These are phyloP conservation scores for Candida endomychidarum DNA, from an alignment of 805 yeast species.

Conservation along the genomic window DNA sequence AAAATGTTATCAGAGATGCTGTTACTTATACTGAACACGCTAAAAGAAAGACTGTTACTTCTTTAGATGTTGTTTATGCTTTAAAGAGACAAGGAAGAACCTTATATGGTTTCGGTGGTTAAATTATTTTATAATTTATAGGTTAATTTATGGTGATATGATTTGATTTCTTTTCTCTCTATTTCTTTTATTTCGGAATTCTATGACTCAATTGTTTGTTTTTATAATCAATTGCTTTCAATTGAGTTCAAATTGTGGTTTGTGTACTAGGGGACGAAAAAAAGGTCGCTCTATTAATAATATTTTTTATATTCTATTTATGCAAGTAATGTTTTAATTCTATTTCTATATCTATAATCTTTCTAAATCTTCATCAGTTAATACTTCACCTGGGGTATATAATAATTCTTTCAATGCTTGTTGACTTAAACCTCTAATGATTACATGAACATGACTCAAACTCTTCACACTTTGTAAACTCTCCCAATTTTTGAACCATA, in stretches of 20 bases:
- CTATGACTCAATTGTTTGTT: background rate
- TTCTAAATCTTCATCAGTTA: slow-evolving; percentile 15
- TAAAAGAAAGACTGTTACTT: slow-evolving; percentile 99
- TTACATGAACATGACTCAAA: slow-evolving; percentile 69
- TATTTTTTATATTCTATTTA: no score
- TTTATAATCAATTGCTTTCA: background rate
- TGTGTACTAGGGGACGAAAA: no score
- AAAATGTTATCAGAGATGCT: slow-evolving; percentile 97
- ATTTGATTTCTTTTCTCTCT: slow-evolving; percentile 2
- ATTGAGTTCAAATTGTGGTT: background rate
- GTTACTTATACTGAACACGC: slow-evolving; percentile 99
- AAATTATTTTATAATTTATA: slow-evolving; percentile 26
- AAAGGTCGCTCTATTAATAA: background rate
- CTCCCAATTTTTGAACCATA: slow-evolving; percentile 76
- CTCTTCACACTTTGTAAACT: slow-evolving; percentile 65
- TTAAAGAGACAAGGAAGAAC: slow-evolving; percentile 99
- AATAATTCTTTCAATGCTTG: slow-evolving; percentile 21
- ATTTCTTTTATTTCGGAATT: background rate
- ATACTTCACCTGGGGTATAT: slow-evolving; percentile 17
- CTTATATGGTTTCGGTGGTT: slow-evolving; percentile 99
- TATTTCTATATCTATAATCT: slow-evolving; percentile 1
- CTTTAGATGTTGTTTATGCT: slow-evolving; percentile 97
- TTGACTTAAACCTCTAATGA: slow-evolving; percentile 43
- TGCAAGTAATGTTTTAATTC: background rate
- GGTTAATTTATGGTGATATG: slow-evolving; percentile 11